Conservation (phyloP, 1,139 yeast genomes). For the Suhomyces taliae region DNA sequence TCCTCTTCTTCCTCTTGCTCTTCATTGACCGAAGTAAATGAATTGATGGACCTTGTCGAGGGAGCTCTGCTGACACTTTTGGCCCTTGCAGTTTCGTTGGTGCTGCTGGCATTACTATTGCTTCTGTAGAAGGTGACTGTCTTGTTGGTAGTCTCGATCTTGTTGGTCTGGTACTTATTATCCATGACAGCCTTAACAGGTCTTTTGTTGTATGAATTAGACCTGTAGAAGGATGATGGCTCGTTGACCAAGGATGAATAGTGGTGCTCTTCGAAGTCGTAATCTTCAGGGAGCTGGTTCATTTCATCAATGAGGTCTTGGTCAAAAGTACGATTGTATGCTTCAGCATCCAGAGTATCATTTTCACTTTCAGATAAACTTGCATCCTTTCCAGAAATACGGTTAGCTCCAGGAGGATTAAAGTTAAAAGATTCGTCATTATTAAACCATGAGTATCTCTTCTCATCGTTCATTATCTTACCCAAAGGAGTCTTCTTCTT, state of each 20-base stretch:
- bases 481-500: background rate
- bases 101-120: constrained; percentile 24
- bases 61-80: constrained; percentile 30
- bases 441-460: constrained; percentile 39
- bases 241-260: constrained; percentile 6
- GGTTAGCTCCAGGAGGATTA: constrained; percentile 5
- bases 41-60: constrained; percentile 28
- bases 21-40: constrained; percentile 27
- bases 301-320: constrained; percentile 51
- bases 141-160: constrained; percentile 49
- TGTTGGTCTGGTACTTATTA: constrained; percentile 33
- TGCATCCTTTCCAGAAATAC: background rate
- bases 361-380: constrained; percentile 6
- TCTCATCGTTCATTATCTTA: background rate
- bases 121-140: constrained; percentile 56
- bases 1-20: constrained; percentile 22
- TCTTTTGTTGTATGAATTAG: constrained; percentile 40
- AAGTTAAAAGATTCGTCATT: constrained; percentile 30
- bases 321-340: constrained; percentile 25
- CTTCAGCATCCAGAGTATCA: constrained; percentile 13
- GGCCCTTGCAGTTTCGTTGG: constrained; percentile 10
- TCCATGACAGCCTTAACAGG: constrained; percentile 33
- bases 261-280: constrained; percentile 46
- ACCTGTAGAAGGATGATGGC: constrained; percentile 21
- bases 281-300: constrained; percentile 61